Evolutionary conservation across 1,284 basidiomycete genomes (phyloP).

Genomic region (Ganoderma leucocontextum): DNA sequence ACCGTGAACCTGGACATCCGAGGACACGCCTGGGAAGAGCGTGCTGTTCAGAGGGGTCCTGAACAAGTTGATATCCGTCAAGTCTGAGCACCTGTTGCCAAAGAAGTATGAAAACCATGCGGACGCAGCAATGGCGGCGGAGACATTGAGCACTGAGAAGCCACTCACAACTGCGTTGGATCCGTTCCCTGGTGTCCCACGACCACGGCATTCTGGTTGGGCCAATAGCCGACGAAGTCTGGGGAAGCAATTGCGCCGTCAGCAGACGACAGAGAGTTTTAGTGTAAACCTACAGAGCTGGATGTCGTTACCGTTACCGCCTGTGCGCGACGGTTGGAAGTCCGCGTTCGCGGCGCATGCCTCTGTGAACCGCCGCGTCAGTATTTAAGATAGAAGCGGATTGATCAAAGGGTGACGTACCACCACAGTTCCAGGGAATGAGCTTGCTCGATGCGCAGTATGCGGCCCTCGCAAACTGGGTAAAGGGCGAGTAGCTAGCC

Average conservation of each 20-base stretch:
- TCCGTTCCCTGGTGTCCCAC: conserved; percentile 62
- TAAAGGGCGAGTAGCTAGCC: conserved; percentile 50
- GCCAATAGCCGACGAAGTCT: conserved; percentile 59
- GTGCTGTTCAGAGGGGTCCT: conserved; percentile 44
- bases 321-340: conserved; percentile 52
- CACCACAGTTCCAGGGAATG: conserved; percentile 54
- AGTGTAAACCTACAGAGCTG: conserved; percentile 47
- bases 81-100: conserved; percentile 46
- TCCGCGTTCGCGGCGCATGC: conserved; percentile 53
- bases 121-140: background rate
- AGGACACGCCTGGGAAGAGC: conserved; percentile 58
- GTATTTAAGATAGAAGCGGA: background rate
- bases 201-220: conserved; percentile 52
- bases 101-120: background rate
- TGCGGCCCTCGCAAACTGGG: conserved; percentile 59
- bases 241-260: background rate
- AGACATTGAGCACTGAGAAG: background rate
- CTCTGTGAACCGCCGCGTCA: conserved; percentile 19
- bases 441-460: conserved; percentile 53
- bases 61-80: conserved; percentile 56
- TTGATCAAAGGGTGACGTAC: conserved; percentile 38
- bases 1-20: conserved; percentile 50
- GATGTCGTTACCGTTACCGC: conserved; percentile 56
- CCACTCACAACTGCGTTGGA: conserved; percentile 51
- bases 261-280: background rate